Evolutionary conservation across 306 rosid genomes (phyloP), one percentile per base, ranked within the genome.

Genomic region (Macrotyloma uniflorum): DNA sequence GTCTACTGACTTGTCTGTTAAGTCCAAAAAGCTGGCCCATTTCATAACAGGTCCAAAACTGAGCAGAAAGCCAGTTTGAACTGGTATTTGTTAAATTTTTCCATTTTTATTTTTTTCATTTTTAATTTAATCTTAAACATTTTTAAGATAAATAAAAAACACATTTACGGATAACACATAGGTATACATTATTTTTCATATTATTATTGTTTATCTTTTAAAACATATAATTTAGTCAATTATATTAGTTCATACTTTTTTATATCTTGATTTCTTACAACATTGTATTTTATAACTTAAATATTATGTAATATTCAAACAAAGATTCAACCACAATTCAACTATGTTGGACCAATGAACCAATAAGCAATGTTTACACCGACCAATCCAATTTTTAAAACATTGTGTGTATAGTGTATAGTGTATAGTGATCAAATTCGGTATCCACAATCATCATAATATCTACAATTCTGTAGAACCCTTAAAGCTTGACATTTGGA

Each of bases 391-490:
- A 14, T 5, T 46, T 5, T 46, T 47, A 15, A 16, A 47, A 5
- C 9, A 4, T 40, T 40, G 45, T 1, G 6, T 40, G 14, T 40
- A 10, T 40, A n/a, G n/a, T n/a, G n/a, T n/a, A n/a, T n/a, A n/a
- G n/a, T n/a, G n/a, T n/a, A n/a, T n/a, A 9, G 43, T 53, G 28
- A 30, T 33, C 74, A 51, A 71, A 23, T 51, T 79, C 36, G 36
- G 20, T 49, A 32, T 24, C 67, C 46, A 23, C 12, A 62, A n/a
- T 23, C 18, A 36, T 62, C 61, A 35, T 70, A 79, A 61, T 42
- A 26, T 45, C 33, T 32, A 55, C 14, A 35, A 50, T 70, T 40
- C 53, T 75, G 57, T 72, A 19, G 35, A 51, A 59, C 16, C 58
- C 26, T 30, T 20, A 28, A 69, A 24, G 28, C 54, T 32, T 47